phyloP scores from a whole-genome alignment of 306 rosid genomes.

The Lathyrus oleraceus region DNA sequence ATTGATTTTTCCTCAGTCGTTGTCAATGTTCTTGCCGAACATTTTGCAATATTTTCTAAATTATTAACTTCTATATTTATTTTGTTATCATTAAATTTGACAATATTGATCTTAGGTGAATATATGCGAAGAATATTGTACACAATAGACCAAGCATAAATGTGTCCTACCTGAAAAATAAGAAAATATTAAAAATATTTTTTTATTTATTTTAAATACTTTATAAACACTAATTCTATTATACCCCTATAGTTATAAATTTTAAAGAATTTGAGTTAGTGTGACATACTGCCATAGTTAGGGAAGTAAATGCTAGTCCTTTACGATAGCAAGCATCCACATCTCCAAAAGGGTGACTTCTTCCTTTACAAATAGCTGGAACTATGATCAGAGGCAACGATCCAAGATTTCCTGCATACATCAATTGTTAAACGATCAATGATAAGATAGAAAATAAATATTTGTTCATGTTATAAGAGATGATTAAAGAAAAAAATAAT shows the following conservation, averaged over 20 bases:
- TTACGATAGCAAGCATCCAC: slow-evolving; percentile 31
- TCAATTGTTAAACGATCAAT: neutral
- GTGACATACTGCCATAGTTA: slow-evolving; percentile 45
- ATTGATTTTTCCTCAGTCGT: neutral
- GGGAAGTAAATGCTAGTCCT: slow-evolving; percentile 37
- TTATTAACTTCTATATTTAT: slow-evolving; percentile 12
- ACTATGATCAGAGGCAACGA: slow-evolving; percentile 31
- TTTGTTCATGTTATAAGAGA: neutral
- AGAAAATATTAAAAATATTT: neutral
- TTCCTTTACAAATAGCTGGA: slow-evolving; percentile 40
- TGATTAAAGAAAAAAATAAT: neutral
- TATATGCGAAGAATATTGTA: slow-evolving; percentile 41
- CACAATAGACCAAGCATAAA: slow-evolving; percentile 45
- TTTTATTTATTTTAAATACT: neutral
- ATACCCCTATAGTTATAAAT: neutral
- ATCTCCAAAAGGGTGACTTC: slow-evolving; percentile 35
- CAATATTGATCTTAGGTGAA: slow-evolving; percentile 16
- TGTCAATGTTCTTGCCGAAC: slow-evolving; percentile 11
- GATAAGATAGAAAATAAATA: too few species aligned
- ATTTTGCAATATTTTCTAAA: slow-evolving; percentile 17
- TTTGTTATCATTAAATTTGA: slow-evolving; percentile 21
- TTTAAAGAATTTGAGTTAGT: neutral
- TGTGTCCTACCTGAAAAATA: slow-evolving; percentile 37
- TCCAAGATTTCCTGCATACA: slow-evolving; percentile 40
- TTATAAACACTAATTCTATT: neutral